Evolutionary conservation across 78 protist species (phyloP), one percentile per base, ranked within the genome.

Genomic region (Planoprotostelium fungivorum): DNA sequence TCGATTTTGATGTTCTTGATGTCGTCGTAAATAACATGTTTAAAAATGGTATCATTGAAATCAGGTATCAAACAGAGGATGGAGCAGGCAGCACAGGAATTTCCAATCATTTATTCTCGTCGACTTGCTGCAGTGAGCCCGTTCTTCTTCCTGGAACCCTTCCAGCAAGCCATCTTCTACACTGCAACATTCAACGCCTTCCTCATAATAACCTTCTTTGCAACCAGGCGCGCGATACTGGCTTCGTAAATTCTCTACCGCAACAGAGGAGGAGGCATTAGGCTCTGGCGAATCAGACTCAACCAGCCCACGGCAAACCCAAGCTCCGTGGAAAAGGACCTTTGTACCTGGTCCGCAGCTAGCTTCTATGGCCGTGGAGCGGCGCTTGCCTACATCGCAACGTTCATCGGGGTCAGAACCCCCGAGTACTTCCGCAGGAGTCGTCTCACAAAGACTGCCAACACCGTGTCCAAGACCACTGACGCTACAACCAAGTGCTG

Each of bases 121-220:
- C 73, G 73, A 51, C 73, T 51, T 51, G 73, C 73, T 51, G 73
- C 73, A 51, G 73, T 51, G 73, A 51, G 73, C 73, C 73, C 73
- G 73, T 51, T 51, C 73, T 51, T 51, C 73, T 51, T 51, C 16
- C 16, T 51, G 73, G 73, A 51, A 51, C 73, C 73, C 73, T 51
- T 51, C 73, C 73, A 51, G 73, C 73, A 51, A 51, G 73, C 73
- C 73, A 51, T 16, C 73, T 51, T 51, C 73, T 51, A 51, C 73
- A 51, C 73, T 51, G 73, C 73, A 16, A 51, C 73, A 51, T 51
- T 51, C 73, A 51, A 5, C 16, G 73, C 73, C 73, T 51, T 51
- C 73, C 73, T 51, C 73, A 51, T 51, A 51, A 5, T 16, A 51
- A 51, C 73, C 73, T 51, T 51, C 73, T 51, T 51, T 51, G 73